Evolutionary conservation across 306 rosid species (phyloP).

Genomic region (Biancaea sappan): DNA sequence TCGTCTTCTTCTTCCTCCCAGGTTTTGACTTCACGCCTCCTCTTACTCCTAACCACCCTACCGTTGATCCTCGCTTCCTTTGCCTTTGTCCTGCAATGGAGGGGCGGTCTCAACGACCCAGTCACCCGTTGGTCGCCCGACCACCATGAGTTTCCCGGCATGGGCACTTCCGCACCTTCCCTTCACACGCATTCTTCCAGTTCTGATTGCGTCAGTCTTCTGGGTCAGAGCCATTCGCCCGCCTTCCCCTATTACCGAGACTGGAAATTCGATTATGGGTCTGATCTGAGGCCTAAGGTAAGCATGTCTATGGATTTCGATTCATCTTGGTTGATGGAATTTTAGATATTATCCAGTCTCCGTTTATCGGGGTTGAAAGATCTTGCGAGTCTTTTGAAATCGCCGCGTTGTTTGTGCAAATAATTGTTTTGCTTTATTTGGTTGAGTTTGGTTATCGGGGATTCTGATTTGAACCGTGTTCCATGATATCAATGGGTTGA

Average conservation of each 20-base stretch:
- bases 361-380: background rate
- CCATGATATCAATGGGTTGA: background rate
- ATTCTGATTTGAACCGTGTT: constrained; percentile 9
- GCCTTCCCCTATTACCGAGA: constrained; percentile 74
- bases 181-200: constrained; percentile 36
- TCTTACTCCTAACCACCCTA: background rate
- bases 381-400: background rate
- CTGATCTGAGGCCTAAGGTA: constrained; percentile 85
- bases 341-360: constrained; percentile 1
- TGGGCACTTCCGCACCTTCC: constrained; percentile 28
- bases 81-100: constrained; percentile 22
- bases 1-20: background rate
- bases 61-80: constrained; percentile 16
- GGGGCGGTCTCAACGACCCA: constrained; percentile 16
- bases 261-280: constrained; percentile 59
- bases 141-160: constrained; percentile 23
- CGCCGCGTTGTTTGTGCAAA: background rate
- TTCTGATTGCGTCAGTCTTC: constrained; percentile 59
- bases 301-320: background rate
- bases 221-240: constrained; percentile 48
- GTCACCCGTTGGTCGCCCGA: constrained; percentile 19
- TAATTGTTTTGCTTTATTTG: background rate
- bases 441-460: background rate
- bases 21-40: constrained; percentile 10
- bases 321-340: background rate